phyloP scores from a whole-genome alignment of 768 basidiomycete genomes.

The Phaeotremella skinneri region DNA sequence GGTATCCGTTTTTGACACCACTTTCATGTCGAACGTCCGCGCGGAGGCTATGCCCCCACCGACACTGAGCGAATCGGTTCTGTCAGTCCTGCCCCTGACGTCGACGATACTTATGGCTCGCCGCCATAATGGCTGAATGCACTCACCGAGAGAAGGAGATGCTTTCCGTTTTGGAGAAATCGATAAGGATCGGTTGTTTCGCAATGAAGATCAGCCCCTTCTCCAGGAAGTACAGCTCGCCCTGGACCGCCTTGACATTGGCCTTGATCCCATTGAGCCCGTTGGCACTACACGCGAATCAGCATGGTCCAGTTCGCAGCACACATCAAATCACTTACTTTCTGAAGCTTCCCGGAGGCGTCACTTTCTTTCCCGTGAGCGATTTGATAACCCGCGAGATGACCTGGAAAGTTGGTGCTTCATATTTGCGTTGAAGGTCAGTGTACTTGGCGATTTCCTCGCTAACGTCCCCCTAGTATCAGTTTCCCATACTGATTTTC shows the following conservation, averaged over 20 bases:
- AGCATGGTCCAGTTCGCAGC: neutral
- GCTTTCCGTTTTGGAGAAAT: slow-evolving; percentile 83
- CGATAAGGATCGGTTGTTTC: slow-evolving; percentile 86
- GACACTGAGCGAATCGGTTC: slow-evolving; percentile 57
- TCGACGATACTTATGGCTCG: neutral
- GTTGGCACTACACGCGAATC: slow-evolving; percentile 61
- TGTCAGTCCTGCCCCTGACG: neutral
- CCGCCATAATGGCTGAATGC: neutral
- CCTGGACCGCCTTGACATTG: slow-evolving; percentile 93
- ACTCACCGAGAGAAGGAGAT: slow-evolving; percentile 77
- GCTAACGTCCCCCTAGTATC: slow-evolving; percentile 21
- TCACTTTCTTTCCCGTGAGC: slow-evolving; percentile 84
- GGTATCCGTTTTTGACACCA: slow-evolving; percentile 77
- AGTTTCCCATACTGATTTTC: slow-evolving; percentile 1
- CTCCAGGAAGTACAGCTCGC: slow-evolving; percentile 95
- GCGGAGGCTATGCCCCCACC: slow-evolving; percentile 82
- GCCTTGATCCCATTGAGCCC: slow-evolving; percentile 95
- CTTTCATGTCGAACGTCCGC: slow-evolving; percentile 89
- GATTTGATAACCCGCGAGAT: slow-evolving; percentile 91
- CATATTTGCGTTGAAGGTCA: slow-evolving; percentile 86
- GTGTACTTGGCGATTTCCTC: slow-evolving; percentile 60
- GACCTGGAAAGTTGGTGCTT: slow-evolving; percentile 91
- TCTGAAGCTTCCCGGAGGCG: slow-evolving; percentile 79
- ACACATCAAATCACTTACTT: slow-evolving; percentile 57
- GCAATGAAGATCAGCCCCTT: slow-evolving; percentile 98